Evolutionary conservation across 148 eudicot genomes (phyloP), one percentile per base, ranked within the genome.

Genomic region (Limonium bicolor): DNA sequence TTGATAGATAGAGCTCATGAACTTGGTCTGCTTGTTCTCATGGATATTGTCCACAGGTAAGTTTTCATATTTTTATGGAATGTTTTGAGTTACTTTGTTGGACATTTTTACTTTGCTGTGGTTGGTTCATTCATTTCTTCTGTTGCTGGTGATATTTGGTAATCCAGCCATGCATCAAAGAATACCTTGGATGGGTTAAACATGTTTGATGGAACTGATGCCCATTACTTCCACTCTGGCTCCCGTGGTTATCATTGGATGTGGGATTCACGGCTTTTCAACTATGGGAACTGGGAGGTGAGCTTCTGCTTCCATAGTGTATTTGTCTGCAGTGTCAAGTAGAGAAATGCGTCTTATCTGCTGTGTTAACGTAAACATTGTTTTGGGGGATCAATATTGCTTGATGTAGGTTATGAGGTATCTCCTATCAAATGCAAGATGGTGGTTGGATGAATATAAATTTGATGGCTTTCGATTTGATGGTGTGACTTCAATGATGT

Each of bases 401-500:
- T 28, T 48, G 28, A 27, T 50, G 29, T 72, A 92, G 99, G 99
- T 92, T 26, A 65, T 81, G 27, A 67, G 99, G 66, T 92, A 26
- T 76, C 94, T 85, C 60, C 80, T 92, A 27, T 92, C 95, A 58
- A 92, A 85, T 65, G 95, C 95, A 50, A 81, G 99, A 81, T 92
- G 99, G 99, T 92, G 99, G 99, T 76, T 92, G 48, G 99, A 85
- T 58, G 99, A 92, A 53, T 92, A 81, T 66, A 85, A 85, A 55
- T 92, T 92, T 64, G 95, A 92, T 67, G 99, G 99, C 26, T 92
- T 85, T 65, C 73, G 95, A 67, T 92, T 85, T 71, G 95, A 92
- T 67, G 95, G 99, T 41, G 99, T 85, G 59, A 85, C 99, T 24
- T 92, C 99, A 33, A 92, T 92, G 99, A 92, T 92, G 95, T 92